Base-by-base conservation (phyloP, 2,329 filamentous ascomycete genomes). In the Alternaria rosae region DNA sequence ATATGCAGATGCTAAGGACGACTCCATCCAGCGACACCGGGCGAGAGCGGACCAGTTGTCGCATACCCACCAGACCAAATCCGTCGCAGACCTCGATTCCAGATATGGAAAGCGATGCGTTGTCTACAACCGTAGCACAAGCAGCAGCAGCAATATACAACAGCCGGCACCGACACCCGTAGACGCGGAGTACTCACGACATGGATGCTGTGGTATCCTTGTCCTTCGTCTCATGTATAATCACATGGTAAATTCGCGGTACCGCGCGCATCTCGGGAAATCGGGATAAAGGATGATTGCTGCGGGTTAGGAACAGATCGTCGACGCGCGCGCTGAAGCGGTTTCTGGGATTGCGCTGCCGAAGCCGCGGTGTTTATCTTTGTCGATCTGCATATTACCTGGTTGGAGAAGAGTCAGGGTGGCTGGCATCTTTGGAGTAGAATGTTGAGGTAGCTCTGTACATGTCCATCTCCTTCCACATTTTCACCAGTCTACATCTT, bases 31-130 rank as follows among this genome's bases (percentile, higher is more conserved):
- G 0, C 23, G 50, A 53, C 21, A 41, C 20, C 45, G 45, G 35
- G 4, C 35, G 9, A 38, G 45, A 50, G 12, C 45, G 17, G 45
- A 28, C 45, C 28, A 23, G 28, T n/a, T 17, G 13, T 35, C 47
- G 47, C 47, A 51, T 51, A 35, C 20, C 28, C 30, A 38, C 30
- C n/a, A n/a, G n/a, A n/a, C n/a, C n/a, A n/a, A n/a, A n/a, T n/a
- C n/a, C n/a, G n/a, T n/a, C n/a, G n/a, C n/a, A n/a, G n/a, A n/a
- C n/a, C n/a, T 23, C 47, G 47, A 35, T n/a, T 10, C 4, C 28
- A 20, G 28, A 50, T 23, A 50, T 20, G 20, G 13, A 23, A 20
- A 3, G n/a, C 28, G 30, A n/a, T n/a, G 17, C 35, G 35, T 17
- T 17, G 35, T 38, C 35, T 38, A 38, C 35, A 38, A 0, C 35